Evolutionary conservation across 2,329 filamentous ascomycete genomes (phyloP).

Genomic region (Cladosporium sphaerospermum): DNA sequence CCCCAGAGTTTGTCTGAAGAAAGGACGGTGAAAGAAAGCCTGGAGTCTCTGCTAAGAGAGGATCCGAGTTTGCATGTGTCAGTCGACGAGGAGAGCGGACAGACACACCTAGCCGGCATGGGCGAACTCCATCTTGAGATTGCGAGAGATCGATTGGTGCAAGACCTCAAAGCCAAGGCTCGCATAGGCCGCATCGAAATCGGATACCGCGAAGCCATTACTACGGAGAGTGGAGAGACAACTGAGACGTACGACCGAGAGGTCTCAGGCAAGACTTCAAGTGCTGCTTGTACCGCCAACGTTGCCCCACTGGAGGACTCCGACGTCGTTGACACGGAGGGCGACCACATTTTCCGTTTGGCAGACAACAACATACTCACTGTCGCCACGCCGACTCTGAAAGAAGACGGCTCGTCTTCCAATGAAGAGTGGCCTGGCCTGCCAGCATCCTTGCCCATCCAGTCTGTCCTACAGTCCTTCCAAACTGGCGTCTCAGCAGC

Average conservation of each 20-base stretch:
- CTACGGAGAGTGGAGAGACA: slow-evolving; percentile 50
- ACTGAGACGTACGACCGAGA: slow-evolving; percentile 67
- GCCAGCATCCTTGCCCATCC: slow-evolving; percentile 47
- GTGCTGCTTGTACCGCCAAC: slow-evolving; percentile 65
- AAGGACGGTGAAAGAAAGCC: slow-evolving; percentile 68
- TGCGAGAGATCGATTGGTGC: slow-evolving; percentile 77
- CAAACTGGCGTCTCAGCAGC: slow-evolving; percentile 77
- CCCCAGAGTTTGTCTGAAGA: slow-evolving; percentile 70
- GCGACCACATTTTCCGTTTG: slow-evolving; percentile 36
- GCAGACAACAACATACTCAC: slow-evolving; percentile 66
- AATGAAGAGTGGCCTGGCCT: slow-evolving; percentile 43
- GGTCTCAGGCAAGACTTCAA: slow-evolving; percentile 72
- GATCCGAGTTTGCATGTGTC: slow-evolving; percentile 86
- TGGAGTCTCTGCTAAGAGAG: slow-evolving; percentile 76
- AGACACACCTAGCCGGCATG: slow-evolving; percentile 93
- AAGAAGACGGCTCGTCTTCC: slow-evolving; percentile 35
- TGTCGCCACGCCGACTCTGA: slow-evolving; percentile 46
- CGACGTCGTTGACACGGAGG: background rate
- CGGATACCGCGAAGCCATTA: slow-evolving; percentile 82
- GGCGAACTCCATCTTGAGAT: slow-evolving; percentile 94
- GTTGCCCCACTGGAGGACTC: slow-evolving; percentile 54
- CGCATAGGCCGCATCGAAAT: slow-evolving; percentile 88
- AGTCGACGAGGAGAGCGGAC: slow-evolving; percentile 81
- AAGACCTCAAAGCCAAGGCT: slow-evolving; percentile 80
- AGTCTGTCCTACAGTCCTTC: slow-evolving; percentile 49